phyloP scores from a whole-genome alignment of 768 basidiomycete species.

The Kwoniella bestiolae region DNA sequence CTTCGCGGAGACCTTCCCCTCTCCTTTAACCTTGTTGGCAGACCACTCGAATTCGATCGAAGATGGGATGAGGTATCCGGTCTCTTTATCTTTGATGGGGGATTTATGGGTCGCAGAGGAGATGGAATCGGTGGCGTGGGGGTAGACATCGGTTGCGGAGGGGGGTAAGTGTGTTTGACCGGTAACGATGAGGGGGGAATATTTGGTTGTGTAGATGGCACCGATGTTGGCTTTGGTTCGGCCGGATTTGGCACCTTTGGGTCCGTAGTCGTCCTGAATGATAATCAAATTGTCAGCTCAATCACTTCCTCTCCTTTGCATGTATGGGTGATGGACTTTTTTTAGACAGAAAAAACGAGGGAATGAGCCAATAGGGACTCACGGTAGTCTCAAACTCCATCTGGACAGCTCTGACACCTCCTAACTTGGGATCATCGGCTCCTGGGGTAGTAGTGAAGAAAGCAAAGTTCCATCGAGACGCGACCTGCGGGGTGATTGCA shows the following conservation, averaged over 20 bases:
- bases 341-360: too few species aligned
- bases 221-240: slow-evolving; percentile 85
- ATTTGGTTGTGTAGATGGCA: slow-evolving; percentile 38
- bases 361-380: slow-evolving; percentile 18
- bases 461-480: slow-evolving; percentile 92
- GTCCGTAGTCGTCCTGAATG: slow-evolving; percentile 73
- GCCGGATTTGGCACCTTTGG: slow-evolving; percentile 77
- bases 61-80: slow-evolving; percentile 75
- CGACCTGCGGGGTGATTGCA: slow-evolving; percentile 60
- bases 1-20: slow-evolving; percentile 49
- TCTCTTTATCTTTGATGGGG: slow-evolving; percentile 71
- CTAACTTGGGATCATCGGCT: slow-evolving; percentile 61
- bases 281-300: too few species aligned
- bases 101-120: slow-evolving; percentile 62
- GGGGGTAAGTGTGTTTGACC: slow-evolving; percentile 46
- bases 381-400: slow-evolving; percentile 91
- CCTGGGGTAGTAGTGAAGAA: slow-evolving; percentile 73
- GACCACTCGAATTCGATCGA: slow-evolving; percentile 78
- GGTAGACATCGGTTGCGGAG: slow-evolving; percentile 16
- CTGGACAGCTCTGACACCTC: slow-evolving; percentile 79
- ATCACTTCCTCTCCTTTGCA: too few species aligned
- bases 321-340: too few species aligned
- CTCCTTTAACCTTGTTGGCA: slow-evolving; percentile 64
- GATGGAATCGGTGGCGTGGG: slow-evolving; percentile 31
- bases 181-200: slow-evolving; percentile 39